Evolutionary conservation across 176 grass and related monocot genomes (phyloP), one percentile per base, ranked within the genome.

Genomic region (Hordeum marinum): DNA sequence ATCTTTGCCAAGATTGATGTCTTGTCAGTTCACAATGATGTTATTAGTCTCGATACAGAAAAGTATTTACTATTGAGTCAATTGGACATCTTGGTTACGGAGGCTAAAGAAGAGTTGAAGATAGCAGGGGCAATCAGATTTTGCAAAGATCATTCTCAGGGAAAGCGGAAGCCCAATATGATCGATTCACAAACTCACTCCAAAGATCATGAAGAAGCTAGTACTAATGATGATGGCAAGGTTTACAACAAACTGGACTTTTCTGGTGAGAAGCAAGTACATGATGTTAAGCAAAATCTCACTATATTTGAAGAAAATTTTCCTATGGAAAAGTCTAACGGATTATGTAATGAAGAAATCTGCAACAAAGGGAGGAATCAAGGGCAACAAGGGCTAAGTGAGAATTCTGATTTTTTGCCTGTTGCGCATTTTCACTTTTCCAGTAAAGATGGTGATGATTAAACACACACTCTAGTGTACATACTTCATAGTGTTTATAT

Each of bases 351-450:
- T 35, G 82, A 80, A 69, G 67, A 80, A 68, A 45, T 80, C 43
- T 42, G 42, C 45, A 79, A 35, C 66, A 79, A 83, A 73, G 26
- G 36, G 25, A 46, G 62, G 86, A 75, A 46, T n/a, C 66, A 43
- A 65, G 67, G 66, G 25, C 87, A 45, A 24, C 61, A 87, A 45
- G 12, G 18, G 23, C 63, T 84, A 52, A 74, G 91, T 89, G 43
- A 87, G 90, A 89, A 81, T 84, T 80, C n/a, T 17, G 55, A 37
- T 6, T 69, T 54, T 77, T 26, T 26, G n/a, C n/a, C 7, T 72
- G 21, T 78, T 72, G 20, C n/a, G 66, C 31, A 76, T 17, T 79
- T 18, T 59, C 18, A 11, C 45, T 48, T 48, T 48, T 48, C 15
- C 13, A 48, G 18, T 65, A 35, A 59, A 58, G 7, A 11, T 35